Evolutionary conservation across 345 rosid genomes (phyloP).

Genomic region (Populus ilicifolia): DNA sequence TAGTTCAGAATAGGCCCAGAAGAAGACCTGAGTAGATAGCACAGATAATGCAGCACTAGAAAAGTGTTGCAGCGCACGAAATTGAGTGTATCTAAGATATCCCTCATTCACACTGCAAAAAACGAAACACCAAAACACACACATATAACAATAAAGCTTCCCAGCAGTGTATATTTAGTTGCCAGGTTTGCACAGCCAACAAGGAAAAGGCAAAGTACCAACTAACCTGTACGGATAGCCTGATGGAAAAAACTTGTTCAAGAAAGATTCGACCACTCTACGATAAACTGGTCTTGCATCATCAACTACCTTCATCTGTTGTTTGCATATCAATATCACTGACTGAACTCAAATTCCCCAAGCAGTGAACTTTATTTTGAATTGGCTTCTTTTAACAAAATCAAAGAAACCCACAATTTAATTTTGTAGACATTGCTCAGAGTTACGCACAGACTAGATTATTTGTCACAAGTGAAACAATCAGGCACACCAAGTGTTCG

Average conservation of each 20-base stretch:
- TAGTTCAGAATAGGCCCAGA: not conserved
- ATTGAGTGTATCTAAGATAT: conserved; percentile 83
- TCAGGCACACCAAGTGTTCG: conserved; percentile 18
- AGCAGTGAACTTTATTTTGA: not conserved
- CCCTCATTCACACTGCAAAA: conserved; percentile 82
- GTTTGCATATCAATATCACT: not conserved
- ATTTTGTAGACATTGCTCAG: not conserved
- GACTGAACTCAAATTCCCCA: not conserved
- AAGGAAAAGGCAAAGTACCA: not conserved
- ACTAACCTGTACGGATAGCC: conserved; percentile 88
- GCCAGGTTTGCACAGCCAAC: not conserved
- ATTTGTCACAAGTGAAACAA: not conserved
- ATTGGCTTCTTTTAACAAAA: not conserved
- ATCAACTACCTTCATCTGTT: conserved; percentile 62
- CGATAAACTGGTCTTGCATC: conserved; percentile 61
- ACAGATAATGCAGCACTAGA: conserved; percentile 83
- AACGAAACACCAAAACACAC: conserved; percentile 3
- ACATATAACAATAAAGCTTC: not conserved
- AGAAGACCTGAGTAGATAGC: conserved; percentile 85
- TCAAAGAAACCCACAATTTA: not conserved
- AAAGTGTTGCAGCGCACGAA: conserved; percentile 82
- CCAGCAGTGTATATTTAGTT: not conserved
- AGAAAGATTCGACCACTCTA: conserved; percentile 66
- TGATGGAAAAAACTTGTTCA: conserved; percentile 79
- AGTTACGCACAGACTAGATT: not conserved